Evolutionary conservation across 306 rosid species (phyloP).

Genomic region (Prunus salicina): DNA sequence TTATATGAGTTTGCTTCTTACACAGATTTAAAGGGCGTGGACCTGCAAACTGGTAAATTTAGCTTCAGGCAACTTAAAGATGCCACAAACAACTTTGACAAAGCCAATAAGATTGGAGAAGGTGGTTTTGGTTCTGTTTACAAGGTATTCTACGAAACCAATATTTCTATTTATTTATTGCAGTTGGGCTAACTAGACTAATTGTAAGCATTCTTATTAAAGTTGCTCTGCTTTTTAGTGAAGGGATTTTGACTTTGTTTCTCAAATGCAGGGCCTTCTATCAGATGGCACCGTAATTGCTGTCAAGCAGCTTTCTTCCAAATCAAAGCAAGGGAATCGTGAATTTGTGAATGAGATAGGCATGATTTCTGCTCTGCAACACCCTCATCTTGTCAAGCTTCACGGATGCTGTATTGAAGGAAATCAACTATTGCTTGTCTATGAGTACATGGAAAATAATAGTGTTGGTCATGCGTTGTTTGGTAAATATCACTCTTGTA

Average conservation of each 20-base stretch:
- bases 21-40: slow-evolving; percentile 27
- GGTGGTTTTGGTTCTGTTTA: slow-evolving; percentile 54
- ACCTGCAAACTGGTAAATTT: slow-evolving; percentile 33
- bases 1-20: not conserved
- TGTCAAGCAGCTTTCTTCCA: slow-evolving; percentile 36
- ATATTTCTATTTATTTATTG: not conserved
- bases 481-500: slow-evolving; percentile 14
- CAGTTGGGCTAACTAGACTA: not conserved
- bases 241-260: not conserved
- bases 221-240: not conserved
- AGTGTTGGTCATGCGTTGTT: slow-evolving; percentile 31
- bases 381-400: slow-evolving; percentile 42
- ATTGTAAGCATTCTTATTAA: not conserved
- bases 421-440: slow-evolving; percentile 35
- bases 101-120: slow-evolving; percentile 42
- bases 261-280: slow-evolving; percentile 28
- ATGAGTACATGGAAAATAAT: slow-evolving; percentile 37
- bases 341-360: slow-evolving; percentile 42
- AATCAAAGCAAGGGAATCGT: slow-evolving; percentile 44
- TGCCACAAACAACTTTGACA: slow-evolving; percentile 42
- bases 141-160: slow-evolving; percentile 23
- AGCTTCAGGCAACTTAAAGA: slow-evolving; percentile 37
- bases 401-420: slow-evolving; percentile 42
- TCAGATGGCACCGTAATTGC: slow-evolving; percentile 29
- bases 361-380: slow-evolving; percentile 44